phyloP scores from a whole-genome alignment of 2,329 filamentous ascomycete species.

The Cytospora piceae region DNA sequence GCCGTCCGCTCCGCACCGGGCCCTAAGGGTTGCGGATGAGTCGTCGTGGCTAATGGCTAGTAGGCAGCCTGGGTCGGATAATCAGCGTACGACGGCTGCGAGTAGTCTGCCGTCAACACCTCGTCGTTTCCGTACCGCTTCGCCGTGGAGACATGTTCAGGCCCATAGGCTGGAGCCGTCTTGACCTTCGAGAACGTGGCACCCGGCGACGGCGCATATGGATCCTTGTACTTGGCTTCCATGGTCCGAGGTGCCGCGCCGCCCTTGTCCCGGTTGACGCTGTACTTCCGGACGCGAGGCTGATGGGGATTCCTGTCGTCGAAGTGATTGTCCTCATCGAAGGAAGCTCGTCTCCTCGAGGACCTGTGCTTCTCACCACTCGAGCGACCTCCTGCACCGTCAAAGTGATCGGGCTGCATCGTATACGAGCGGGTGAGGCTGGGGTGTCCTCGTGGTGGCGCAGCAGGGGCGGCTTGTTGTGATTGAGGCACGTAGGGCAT shows the following conservation, averaged over 20 bases:
- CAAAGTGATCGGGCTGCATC: slow-evolving; percentile 29
- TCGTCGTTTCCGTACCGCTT: slow-evolving; percentile 34
- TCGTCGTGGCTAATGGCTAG: not conserved
- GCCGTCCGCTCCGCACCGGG: too few species aligned
- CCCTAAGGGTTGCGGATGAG: not conserved
- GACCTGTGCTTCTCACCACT: slow-evolving; percentile 20
- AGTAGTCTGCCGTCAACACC: slow-evolving; percentile 29
- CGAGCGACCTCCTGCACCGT: slow-evolving; percentile 6
- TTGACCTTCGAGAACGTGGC: slow-evolving; percentile 31
- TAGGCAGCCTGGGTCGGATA: slow-evolving; percentile 3
- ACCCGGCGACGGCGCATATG: slow-evolving; percentile 8
- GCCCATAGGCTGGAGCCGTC: slow-evolving; percentile 23
- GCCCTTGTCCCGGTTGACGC: slow-evolving; percentile 14
- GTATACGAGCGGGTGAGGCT: slow-evolving; percentile 30
- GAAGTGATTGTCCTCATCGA: slow-evolving; percentile 29
- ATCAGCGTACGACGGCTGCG: slow-evolving; percentile 10
- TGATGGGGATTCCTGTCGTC: slow-evolving; percentile 19
- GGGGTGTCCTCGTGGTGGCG: slow-evolving; percentile 27
- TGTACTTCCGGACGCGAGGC: slow-evolving; percentile 13
- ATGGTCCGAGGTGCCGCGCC: slow-evolving; percentile 15
- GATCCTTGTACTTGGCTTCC: slow-evolving; percentile 21
- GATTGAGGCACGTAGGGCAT: slow-evolving; percentile 31
- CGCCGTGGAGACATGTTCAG: slow-evolving; percentile 31
- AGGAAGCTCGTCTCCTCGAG: slow-evolving; percentile 28
- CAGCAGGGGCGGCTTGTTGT: slow-evolving; percentile 11